Evolutionary conservation across 306 rosid genomes (phyloP).

Genomic region (Medicago lupulina): DNA sequence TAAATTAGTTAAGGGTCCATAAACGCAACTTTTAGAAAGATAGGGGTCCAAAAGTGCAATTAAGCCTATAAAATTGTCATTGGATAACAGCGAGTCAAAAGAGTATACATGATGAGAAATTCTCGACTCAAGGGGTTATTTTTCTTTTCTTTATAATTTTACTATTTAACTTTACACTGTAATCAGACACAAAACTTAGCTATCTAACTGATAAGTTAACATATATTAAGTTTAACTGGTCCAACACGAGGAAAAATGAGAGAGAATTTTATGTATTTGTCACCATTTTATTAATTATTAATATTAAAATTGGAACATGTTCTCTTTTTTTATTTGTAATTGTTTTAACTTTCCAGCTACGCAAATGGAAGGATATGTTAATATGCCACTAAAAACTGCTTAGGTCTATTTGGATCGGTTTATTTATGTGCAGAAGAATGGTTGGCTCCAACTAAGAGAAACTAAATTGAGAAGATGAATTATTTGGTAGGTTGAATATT

Average conservation of each 20-base stretch:
- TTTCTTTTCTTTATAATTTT: neutral
- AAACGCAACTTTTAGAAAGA: too few relatives aligned
- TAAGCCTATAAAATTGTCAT: too few relatives aligned
- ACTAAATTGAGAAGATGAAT: too few relatives aligned
- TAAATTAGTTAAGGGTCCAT: too few relatives aligned
- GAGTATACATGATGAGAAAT: neutral
- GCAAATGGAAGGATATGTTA: neutral
- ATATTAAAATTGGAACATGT: constrained; percentile 17
- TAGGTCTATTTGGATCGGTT: too few relatives aligned
- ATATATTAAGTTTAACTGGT: constrained; percentile 9
- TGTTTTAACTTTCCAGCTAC: constrained; percentile 17
- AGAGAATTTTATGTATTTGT: constrained; percentile 5
- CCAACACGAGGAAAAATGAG: neutral
- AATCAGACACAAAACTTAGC: neutral
- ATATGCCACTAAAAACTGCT: neutral
- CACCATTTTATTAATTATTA: constrained; percentile 12
- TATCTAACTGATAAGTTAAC: too few relatives aligned
- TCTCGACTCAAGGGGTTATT: neutral
- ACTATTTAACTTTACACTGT: neutral
- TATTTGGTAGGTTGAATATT: too few relatives aligned
- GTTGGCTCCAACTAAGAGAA: too few relatives aligned
- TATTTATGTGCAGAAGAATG: too few relatives aligned
- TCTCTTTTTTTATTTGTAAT: neutral
- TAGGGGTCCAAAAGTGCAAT: too few relatives aligned
- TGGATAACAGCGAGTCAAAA: neutral